Conservation (phyloP, 768 basidiomycete species). For the Pleurotus salmoneostramineus region DNA sequence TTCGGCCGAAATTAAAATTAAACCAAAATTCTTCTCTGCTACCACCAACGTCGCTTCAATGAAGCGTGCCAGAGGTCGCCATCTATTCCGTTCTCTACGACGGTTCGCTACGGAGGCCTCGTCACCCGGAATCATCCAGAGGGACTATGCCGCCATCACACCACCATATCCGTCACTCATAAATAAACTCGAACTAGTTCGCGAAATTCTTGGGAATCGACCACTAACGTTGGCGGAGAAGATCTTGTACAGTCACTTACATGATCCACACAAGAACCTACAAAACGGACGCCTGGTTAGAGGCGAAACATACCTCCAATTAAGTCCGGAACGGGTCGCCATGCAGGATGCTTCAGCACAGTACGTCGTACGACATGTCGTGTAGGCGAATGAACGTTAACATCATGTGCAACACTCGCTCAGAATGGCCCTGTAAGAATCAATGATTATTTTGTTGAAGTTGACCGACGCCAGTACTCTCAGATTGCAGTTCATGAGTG, state of each 20-base stretch:
- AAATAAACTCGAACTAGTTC: constrained; percentile 65
- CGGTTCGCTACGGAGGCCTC: constrained; percentile 10
- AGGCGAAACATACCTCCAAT: constrained; percentile 87
- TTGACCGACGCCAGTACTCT: constrained; percentile 3
- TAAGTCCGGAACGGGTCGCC: constrained; percentile 89
- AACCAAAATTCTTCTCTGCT: neutral
- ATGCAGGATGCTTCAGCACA: constrained; percentile 96
- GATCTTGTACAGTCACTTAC: constrained; percentile 91
- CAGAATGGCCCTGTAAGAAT: constrained; percentile 79
- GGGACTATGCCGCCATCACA: constrained; percentile 60
- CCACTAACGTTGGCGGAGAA: constrained; percentile 97
- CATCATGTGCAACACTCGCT: too few relatives aligned
- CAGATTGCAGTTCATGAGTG: constrained; percentile 97
- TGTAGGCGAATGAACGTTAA: too few relatives aligned
- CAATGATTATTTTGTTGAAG: neutral
- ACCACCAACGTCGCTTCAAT: neutral
- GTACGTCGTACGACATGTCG: constrained; percentile 39
- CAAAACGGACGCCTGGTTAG: constrained; percentile 64
- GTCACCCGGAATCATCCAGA: constrained; percentile 29
- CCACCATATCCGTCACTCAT: constrained; percentile 79
- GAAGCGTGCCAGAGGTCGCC: neutral
- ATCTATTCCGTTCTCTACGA: too few relatives aligned
- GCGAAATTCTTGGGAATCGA: constrained; percentile 56
- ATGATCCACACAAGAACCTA: constrained; percentile 71
- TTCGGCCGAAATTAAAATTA: constrained; percentile 6